Conservation (phyloP, 1,284 basidiomycete species). For the Violaceomyces palustris region DNA sequence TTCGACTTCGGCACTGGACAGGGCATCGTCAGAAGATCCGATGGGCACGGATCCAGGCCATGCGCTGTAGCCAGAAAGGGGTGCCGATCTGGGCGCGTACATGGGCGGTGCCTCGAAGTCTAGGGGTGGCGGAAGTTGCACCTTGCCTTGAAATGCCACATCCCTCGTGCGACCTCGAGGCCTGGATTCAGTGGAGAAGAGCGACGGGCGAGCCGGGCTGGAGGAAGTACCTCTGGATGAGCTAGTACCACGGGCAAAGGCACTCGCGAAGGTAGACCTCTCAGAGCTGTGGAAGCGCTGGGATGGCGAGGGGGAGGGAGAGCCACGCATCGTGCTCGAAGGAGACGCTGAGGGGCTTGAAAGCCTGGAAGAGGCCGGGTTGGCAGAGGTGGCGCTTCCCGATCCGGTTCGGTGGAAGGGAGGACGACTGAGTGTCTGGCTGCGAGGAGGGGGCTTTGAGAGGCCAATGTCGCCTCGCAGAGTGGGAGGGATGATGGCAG, state of each 20-base stretch:
- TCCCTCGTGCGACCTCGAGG: no score
- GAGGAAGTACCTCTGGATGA: no score
- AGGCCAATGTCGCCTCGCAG: constrained; percentile 19
- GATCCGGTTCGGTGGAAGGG: constrained; percentile 19
- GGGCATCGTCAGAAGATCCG: constrained; percentile 1
- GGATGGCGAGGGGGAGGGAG: no score
- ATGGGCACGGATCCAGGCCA: constrained; percentile 10
- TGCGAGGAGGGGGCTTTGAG: constrained; percentile 2
- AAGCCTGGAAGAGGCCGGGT: no score
- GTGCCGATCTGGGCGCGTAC: constrained; percentile 26
- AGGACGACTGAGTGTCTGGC: constrained; percentile 5
- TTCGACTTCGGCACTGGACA: neutral
- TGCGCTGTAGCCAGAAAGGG: constrained; percentile 14
- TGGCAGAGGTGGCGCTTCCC: constrained; percentile 17
- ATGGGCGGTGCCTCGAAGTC: no score
- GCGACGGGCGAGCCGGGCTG: no score
- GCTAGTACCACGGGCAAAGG: no score
- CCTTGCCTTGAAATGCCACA: neutral
- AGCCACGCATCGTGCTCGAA: no score
- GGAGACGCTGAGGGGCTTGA: neutral
- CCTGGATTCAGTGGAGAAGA: no score
- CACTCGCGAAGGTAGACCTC: no score
- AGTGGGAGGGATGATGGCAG: constrained; percentile 38
- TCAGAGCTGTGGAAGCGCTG: no score
- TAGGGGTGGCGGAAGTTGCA: no score